These are phyloP conservation scores for Rhizophagus prolifer DNA, from an alignment of 192 early-diverging fungal species.

Conservation along the genomic window DNA sequence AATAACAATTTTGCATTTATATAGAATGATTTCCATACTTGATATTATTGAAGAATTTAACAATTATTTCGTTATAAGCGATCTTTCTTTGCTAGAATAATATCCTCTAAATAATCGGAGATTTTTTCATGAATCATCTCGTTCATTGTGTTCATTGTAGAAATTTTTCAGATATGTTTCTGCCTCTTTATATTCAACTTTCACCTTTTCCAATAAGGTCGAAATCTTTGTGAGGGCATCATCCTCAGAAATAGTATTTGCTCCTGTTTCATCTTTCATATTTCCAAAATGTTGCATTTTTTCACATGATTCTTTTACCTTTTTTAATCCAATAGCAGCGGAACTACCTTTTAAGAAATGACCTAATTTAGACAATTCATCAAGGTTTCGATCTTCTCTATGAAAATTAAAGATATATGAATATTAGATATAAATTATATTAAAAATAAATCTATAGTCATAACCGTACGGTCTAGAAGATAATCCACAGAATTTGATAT, in stretches of 20 bases:
- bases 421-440: no score
- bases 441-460: no score
- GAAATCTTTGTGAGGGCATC: conserved; percentile 60
- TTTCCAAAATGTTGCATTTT: conserved; percentile 86
- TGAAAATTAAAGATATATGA: not conserved
- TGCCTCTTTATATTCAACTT: conserved; percentile 72
- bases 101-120: not conserved
- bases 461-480: not conserved
- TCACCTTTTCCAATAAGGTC: conserved; percentile 55
- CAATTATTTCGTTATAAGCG: not conserved
- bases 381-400: conserved; percentile 61
- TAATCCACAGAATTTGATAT: not conserved
- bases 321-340: conserved; percentile 77
- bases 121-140: conserved; percentile 16
- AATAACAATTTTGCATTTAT: not conserved
- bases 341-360: conserved; percentile 94
- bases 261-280: conserved; percentile 52
- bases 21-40: not conserved
- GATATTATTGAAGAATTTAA: not conserved
- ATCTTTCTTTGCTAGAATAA: not conserved
- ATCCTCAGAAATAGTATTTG: conserved; percentile 47
- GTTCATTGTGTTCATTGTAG: conserved; percentile 60
- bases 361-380: conserved; percentile 73
- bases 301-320: conserved; percentile 80
- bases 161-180: conserved; percentile 66